Evolutionary conservation across 202 grass and related monocot species (phyloP).

Genomic region (Sporobolus alterniflorus): DNA sequence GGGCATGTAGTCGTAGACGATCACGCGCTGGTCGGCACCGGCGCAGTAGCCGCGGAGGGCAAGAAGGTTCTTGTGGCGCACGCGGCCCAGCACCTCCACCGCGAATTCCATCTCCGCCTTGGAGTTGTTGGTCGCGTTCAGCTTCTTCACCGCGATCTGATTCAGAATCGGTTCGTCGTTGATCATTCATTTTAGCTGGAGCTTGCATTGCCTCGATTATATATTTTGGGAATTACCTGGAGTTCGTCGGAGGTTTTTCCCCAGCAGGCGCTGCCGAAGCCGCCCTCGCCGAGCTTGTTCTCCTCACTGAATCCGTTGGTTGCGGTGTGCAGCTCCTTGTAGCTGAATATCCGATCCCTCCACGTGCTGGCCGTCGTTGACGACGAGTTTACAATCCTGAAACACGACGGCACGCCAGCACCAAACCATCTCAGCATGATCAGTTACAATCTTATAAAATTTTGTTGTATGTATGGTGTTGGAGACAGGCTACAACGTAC

Average conservation of each 20-base stretch:
- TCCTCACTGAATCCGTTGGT: conserved; percentile 77
- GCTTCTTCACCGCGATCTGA: conserved; percentile 84
- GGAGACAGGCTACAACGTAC: background rate
- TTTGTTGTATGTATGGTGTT: background rate
- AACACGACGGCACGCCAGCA: too few relatives aligned
- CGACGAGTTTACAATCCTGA: conserved; percentile 32
- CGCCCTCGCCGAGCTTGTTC: conserved; percentile 75
- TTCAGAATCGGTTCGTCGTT: too few relatives aligned
- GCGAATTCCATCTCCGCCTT: conserved; percentile 92
- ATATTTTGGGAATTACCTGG: conserved; percentile 15
- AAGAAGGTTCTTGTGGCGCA: conserved; percentile 80
- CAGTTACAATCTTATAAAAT: background rate
- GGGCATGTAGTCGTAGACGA: conserved; percentile 95
- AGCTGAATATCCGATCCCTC: conserved; percentile 73
- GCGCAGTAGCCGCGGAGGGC: conserved; percentile 86
- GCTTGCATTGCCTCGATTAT: too few relatives aligned
- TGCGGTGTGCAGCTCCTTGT: conserved; percentile 71
- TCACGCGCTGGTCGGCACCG: conserved; percentile 69
- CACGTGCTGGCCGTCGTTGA: conserved; percentile 44
- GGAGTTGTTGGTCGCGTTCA: conserved; percentile 83
- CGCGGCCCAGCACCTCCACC: conserved; percentile 73
- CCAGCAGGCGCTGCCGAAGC: conserved; percentile 79
- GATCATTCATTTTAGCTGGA: too few relatives aligned
- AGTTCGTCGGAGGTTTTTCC: conserved; percentile 65
- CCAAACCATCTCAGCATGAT: background rate